Evolutionary conservation across 2,329 filamentous ascomycete species (phyloP).

Genomic region (Fusarium dimerum): DNA sequence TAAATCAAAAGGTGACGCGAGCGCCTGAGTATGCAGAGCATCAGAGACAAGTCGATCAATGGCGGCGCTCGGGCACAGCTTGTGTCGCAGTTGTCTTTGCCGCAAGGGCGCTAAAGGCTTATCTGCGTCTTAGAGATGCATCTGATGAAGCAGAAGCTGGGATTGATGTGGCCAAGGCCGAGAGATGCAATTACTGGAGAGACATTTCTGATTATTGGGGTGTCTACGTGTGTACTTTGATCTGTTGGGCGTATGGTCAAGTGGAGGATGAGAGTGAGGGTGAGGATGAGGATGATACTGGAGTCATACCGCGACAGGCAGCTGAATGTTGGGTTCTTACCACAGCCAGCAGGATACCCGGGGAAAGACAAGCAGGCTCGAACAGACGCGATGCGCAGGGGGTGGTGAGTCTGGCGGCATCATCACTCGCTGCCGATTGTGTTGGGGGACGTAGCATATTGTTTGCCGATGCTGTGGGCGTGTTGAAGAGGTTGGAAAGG

Average conservation of each 20-base stretch:
- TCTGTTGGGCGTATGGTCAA: conserved; percentile 60
- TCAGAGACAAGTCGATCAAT: conserved; percentile 46
- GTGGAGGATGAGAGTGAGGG: conserved; percentile 23
- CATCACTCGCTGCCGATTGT: conserved; percentile 50
- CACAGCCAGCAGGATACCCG: conserved; percentile 43
- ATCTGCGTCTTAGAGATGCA: conserved; percentile 35
- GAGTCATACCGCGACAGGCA: conserved; percentile 27
- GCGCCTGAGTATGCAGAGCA: conserved; percentile 47
- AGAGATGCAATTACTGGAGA: conserved; percentile 13
- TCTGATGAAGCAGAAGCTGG: conserved; percentile 2
- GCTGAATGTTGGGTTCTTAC: conserved; percentile 40
- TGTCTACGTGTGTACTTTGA: conserved; percentile 57
- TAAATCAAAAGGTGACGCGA: conserved; percentile 53
- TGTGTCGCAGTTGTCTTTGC: conserved; percentile 51
- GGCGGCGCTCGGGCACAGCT: conserved; percentile 48
- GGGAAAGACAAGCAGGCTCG: conserved; percentile 40
- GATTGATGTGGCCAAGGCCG: background rate
- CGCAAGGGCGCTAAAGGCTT: conserved; percentile 50
- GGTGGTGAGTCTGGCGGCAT: conserved; percentile 50
- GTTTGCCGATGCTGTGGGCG: conserved; percentile 54
- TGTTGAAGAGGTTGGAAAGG: conserved; percentile 53
- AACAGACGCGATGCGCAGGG: conserved; percentile 44
- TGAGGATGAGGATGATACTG: conserved; percentile 21
- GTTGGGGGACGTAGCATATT: conserved; percentile 50
- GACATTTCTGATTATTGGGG: conserved; percentile 56